Base-by-base conservation (phyloP, 2,329 filamentous ascomycete species). In the Penicillium sp. region DNA sequence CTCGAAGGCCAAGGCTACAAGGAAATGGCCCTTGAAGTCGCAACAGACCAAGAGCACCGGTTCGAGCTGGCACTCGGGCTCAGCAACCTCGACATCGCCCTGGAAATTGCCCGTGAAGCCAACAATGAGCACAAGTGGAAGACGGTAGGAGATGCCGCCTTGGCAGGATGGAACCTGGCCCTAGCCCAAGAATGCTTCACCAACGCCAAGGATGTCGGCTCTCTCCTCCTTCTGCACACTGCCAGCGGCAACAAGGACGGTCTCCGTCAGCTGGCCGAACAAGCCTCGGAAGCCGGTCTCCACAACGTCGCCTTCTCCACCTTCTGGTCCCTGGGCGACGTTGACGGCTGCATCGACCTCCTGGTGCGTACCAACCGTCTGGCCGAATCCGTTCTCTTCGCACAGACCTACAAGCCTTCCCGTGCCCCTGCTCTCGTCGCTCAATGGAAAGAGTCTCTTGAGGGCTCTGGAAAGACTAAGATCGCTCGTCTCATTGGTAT, bases 111-210 rank as follows among this genome's bases (percentile, higher is more conserved):
- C 6, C 80, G 83, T 35, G 78, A 86, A 67, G 86, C 88, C 10
- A 85, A 96, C 56, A 87, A 83, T 1, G 93, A 97, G 68, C 91
- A 97, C 73, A 95, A 95, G 72, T 98, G 93, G 93, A 97, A 97
- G 78, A 90, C 83, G 3, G 88, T 98, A 4, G 93, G 93, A 52
- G 93, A 98, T 61, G 87, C 90, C 1, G 93, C 93, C 1, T 79
- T 98, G 35, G 74, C 82, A 9, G 84, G 76, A 1, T 98, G 91
- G 93, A 84, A 98, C 62, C 78, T 98, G 31, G 77, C 80, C 5
- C 80, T 97, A 2, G 93, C 93, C 0, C 85, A 93, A 43, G 88
- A 97, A 70, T 97, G 91, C 72, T 98, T 97, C 69, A 82, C 82
- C 17, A 83, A 93, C 51, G 89, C 90, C 40, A 93, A 88, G 64